A percentile compares a stretch with the other conserved stretches of the same genome.
phyloP scores from a whole-genome alignment of 805 yeast genomes.

The Hanseniaspora vineae region DNA sequence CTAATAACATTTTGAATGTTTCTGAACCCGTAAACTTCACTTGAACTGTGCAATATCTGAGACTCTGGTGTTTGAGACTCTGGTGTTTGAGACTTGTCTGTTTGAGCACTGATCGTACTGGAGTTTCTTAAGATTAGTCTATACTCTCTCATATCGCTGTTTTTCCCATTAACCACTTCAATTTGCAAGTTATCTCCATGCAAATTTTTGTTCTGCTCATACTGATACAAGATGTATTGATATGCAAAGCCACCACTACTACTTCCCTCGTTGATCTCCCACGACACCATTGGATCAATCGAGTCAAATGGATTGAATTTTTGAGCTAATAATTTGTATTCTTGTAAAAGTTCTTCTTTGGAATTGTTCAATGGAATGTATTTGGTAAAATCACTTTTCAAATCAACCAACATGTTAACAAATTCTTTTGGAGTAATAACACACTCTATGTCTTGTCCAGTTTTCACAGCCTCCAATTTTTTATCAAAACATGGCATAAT shows the following conservation, averaged over 20 bases:
- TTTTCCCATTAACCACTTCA: conserved; percentile 46
- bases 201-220: conserved; percentile 15
- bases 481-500: conserved; percentile 98
- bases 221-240: conserved; percentile 40
- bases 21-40: conserved; percentile 79
- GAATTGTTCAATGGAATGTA: conserved; percentile 1
- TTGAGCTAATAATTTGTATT: neutral
- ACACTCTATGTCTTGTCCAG: conserved; percentile 75
- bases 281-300: conserved; percentile 33
- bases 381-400: conserved; percentile 26
- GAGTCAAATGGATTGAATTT: conserved; percentile 3
- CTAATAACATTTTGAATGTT: conserved; percentile 91
- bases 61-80: conserved; percentile 7
- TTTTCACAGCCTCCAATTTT: conserved; percentile 87
- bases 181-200: conserved; percentile 16
- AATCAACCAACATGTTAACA: conserved; percentile 53
- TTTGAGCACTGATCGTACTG: conserved; percentile 7
- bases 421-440: conserved; percentile 87
- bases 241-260: conserved; percentile 83
- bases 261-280: conserved; percentile 70
- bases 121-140: conserved; percentile 30
- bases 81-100: conserved; percentile 7
- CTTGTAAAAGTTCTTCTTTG: neutral
- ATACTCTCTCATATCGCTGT: conserved; percentile 63
- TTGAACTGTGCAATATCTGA: conserved; percentile 36